Evolutionary conservation across 2,329 filamentous ascomycete genomes (phyloP).

Genomic region (Arthrobotrys sinensis): DNA sequence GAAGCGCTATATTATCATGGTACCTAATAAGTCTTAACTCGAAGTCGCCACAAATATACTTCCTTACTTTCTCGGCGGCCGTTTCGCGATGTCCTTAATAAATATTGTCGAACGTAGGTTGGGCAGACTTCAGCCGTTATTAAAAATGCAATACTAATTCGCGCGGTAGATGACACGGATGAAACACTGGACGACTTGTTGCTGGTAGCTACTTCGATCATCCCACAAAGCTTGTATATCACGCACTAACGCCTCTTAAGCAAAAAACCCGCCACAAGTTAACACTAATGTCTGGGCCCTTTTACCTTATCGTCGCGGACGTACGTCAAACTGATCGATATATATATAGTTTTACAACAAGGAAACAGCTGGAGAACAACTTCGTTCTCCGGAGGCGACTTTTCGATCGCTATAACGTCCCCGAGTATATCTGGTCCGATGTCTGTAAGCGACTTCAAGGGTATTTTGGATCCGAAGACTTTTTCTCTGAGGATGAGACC

Average conservation of each 20-base stretch:
- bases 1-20: too few relatives aligned
- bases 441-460: background rate
- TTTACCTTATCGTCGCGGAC: background rate
- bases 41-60: too few relatives aligned
- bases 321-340: background rate
- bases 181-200: background rate
- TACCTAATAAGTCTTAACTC: too few relatives aligned
- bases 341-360: background rate
- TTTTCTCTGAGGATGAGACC: background rate
- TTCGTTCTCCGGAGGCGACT: background rate
- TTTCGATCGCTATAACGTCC: background rate
- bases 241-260: background rate
- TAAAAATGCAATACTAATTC: background rate
- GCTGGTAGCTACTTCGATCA: background rate
- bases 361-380: background rate
- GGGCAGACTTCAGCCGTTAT: too few relatives aligned
- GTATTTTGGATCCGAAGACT: constrained; percentile 15
- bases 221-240: too few relatives aligned
- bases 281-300: background rate
- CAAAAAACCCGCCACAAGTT: background rate
- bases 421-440: constrained; percentile 2
- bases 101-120: background rate
- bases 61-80: too few relatives aligned
- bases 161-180: background rate
- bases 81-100: constrained; percentile 3